Evolutionary conservation across 305 asterid genomes (phyloP), one percentile per base, ranked within the genome.

Genomic region (Plantago coronopus): DNA sequence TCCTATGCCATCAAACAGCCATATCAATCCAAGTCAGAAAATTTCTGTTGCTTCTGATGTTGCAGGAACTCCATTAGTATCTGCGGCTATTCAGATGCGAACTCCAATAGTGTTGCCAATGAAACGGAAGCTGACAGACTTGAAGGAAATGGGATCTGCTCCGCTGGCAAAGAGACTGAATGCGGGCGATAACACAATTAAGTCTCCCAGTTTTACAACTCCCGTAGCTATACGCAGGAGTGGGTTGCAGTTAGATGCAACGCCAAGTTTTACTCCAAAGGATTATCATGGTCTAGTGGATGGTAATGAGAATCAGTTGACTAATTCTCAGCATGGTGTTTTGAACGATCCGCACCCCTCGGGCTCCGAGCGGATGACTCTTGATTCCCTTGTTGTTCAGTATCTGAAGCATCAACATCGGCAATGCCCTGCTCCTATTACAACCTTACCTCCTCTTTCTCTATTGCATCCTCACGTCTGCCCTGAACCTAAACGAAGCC

Each of bases 381-480:
- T 94, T 78, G 99, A 94, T 71, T 88, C 99, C 47, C 63, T 94
- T 29, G 95, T 88, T 65, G 87, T 94, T 80, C 99, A 94, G 76
- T 90, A 80, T 75, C 80, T 94, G 75, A 94, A 94, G 79, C 96
- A 94, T 72, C 99, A 94, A 66, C 99, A 94, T 77, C 96, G 96
- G 46, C 97, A 94, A 64, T 94, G 99, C 74, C 85, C 95, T 29
- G 96, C 99, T 69, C 99, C 99, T 5, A 94, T 94, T 71, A 94
- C 99, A 49, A 94, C 99, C 53, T 78, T 94, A 74, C 99, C 99
- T 5, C 97, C 99, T 68, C 87, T 94, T 21, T 94, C 99, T 13
- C 96, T 94, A 60, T 69, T 90, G 76, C 99, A 94, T 47, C 97
- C 99, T 48, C 99, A 94, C 50, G 79, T 86, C 68, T 94, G 99